phyloP scores from a whole-genome alignment of 441 rosid species.

The Lepidium campestre region DNA sequence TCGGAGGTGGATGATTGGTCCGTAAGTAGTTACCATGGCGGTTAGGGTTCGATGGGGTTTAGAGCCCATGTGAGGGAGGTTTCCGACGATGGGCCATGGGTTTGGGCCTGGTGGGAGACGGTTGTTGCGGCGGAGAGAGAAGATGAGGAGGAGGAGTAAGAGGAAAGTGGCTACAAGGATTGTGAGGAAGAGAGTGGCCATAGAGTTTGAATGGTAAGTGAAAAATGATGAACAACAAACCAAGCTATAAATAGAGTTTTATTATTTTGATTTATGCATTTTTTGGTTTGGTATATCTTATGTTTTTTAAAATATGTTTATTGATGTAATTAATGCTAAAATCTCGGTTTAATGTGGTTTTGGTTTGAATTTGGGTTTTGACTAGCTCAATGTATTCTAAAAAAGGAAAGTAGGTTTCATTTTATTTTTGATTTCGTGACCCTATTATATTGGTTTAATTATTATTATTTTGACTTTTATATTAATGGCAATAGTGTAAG shows the following conservation, averaged over 20 bases:
- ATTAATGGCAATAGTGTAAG: too few relatives aligned
- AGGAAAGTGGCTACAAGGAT: slow-evolving; percentile 22
- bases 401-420: too few relatives aligned
- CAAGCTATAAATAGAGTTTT: slow-evolving; percentile 8
- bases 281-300: too few relatives aligned
- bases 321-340: too few relatives aligned
- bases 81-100: slow-evolving; percentile 78
- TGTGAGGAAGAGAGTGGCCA: slow-evolving; percentile 29
- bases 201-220: slow-evolving; percentile 27
- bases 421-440: background rate
- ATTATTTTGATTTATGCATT: background rate
- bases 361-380: background rate
- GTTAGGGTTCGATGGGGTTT: slow-evolving; percentile 64
- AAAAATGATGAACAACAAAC: background rate
- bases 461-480: too few relatives aligned
- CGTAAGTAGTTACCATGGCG: slow-evolving; percentile 42
- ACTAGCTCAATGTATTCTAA: too few relatives aligned
- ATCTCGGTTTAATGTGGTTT: background rate
- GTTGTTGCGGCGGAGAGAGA: slow-evolving; percentile 7
- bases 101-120: slow-evolving; percentile 75
- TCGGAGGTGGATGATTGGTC: slow-evolving; percentile 67
- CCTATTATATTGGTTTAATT: too few relatives aligned
- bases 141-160: background rate
- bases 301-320: too few relatives aligned
- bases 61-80: slow-evolving; percentile 67